Conservation (phyloP, 2,329 filamentous ascomycete species). For the Arthrobotrys sinensis region DNA sequence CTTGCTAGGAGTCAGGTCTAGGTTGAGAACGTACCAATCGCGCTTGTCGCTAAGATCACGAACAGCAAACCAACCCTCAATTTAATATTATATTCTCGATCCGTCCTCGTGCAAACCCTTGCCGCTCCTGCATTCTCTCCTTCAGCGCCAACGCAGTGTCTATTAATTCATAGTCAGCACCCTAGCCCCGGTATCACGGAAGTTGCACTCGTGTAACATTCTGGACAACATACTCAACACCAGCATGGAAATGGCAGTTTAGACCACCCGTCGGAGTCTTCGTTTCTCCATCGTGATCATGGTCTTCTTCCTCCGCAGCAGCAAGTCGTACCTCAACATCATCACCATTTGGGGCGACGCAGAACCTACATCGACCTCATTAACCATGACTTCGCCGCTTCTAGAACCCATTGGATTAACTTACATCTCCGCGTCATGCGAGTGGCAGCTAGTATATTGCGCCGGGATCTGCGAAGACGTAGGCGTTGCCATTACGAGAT, state of each 20-base stretch:
- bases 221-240: slow-evolving; percentile 76
- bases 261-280: slow-evolving; percentile 64
- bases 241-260: slow-evolving; percentile 81
- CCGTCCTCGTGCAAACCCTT: slow-evolving; percentile 65
- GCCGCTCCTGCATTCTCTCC: slow-evolving; percentile 69
- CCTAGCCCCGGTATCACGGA: slow-evolving; percentile 33
- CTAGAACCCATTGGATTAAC: slow-evolving; percentile 63
- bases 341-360: slow-evolving; percentile 73
- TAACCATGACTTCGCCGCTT: slow-evolving; percentile 37
- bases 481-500: slow-evolving; percentile 65
- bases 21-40: slow-evolving; percentile 71
- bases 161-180: slow-evolving; percentile 58
- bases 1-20: neutral
- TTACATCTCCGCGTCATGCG: slow-evolving; percentile 74
- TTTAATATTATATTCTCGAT: slow-evolving; percentile 77
- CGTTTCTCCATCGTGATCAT: slow-evolving; percentile 30
- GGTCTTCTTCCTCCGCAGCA: slow-evolving; percentile 47
- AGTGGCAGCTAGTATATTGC: slow-evolving; percentile 71
- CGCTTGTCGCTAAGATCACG: slow-evolving; percentile 78
- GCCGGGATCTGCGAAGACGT: slow-evolving; percentile 64
- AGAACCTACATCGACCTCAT: slow-evolving; percentile 71
- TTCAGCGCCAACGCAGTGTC: slow-evolving; percentile 64
- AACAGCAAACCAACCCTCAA: slow-evolving; percentile 81
- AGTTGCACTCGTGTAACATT: neutral
- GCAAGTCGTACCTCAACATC: slow-evolving; percentile 73